Percentiles rank a stretch among this genome's conserved stretches.
Conservation (phyloP, 306 rosid species). For the Alnus glutinosa region DNA sequence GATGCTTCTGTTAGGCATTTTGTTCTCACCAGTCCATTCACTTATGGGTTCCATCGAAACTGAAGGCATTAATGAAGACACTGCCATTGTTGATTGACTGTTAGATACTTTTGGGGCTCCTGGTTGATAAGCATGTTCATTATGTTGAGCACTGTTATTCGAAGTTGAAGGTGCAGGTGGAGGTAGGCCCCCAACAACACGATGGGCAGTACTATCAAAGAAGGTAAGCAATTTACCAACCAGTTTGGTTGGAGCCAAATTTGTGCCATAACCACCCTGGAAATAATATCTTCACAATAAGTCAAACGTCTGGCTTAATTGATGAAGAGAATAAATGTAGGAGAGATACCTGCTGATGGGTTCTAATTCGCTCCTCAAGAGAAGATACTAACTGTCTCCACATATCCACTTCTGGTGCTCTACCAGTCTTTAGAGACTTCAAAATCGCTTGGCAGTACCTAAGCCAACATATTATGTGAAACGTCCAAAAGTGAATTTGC, state of each 20-base stretch:
- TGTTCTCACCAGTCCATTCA: conserved; percentile 65
- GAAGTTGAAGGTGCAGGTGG: conserved; percentile 75
- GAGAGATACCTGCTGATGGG: conserved; percentile 74
- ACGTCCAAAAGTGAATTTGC: conserved; percentile 12
- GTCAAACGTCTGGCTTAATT: conserved; percentile 4
- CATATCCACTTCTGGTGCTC: conserved; percentile 80
- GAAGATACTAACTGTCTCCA: conserved; percentile 75
- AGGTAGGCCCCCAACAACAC: conserved; percentile 90
- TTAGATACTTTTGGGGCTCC: conserved; percentile 51
- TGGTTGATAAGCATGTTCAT: conserved; percentile 56
- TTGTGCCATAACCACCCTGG: conserved; percentile 84
- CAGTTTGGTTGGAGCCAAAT: conserved; percentile 74
- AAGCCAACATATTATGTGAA: conserved; percentile 18
- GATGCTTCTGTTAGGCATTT: conserved; percentile 71
- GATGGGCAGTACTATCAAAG: conserved; percentile 87
- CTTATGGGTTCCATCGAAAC: conserved; percentile 76
- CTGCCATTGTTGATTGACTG: conserved; percentile 85
- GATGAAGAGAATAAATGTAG: not conserved
- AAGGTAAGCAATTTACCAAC: conserved; percentile 80
- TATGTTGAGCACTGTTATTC: conserved; percentile 50
- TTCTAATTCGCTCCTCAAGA: conserved; percentile 88
- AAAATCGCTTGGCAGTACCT: conserved; percentile 86
- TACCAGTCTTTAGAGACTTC: conserved; percentile 79
- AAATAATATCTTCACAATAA: conserved; percentile 26
- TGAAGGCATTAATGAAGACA: conserved; percentile 83